These are phyloP conservation scores for Microbotryum lychnidis-dioicae DNA, from an alignment of 1,284 basidiomycete species.

Conservation along the genomic window DNA sequence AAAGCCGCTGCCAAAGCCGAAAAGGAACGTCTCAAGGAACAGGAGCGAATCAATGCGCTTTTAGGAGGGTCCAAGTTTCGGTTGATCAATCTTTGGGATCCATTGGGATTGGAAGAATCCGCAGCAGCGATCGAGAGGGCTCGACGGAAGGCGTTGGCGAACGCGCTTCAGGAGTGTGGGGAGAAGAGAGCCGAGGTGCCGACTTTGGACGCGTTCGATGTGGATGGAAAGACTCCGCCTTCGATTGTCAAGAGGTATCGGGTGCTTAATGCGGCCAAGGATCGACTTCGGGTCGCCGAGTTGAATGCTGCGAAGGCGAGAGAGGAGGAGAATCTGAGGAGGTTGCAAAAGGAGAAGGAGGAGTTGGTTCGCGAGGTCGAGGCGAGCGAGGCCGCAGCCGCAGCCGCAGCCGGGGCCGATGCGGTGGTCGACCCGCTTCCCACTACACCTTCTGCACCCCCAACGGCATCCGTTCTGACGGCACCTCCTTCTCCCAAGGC, in stretches of 20 bases:
- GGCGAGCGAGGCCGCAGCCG: neutral
- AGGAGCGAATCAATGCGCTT: conserved; percentile 19
- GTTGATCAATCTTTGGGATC: conserved; percentile 21
- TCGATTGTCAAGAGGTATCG: no score
- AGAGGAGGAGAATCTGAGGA: conserved; percentile 21
- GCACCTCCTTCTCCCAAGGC: neutral
- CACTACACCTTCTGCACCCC: neutral
- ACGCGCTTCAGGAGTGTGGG: conserved; percentile 11
- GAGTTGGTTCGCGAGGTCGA: conserved; percentile 6
- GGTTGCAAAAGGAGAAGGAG: conserved; percentile 19
- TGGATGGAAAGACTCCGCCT: conserved; percentile 3
- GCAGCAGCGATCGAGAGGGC: conserved; percentile 2
- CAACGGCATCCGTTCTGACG: conserved; percentile 1
- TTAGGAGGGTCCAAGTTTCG: conserved; percentile 12
- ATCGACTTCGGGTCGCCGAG: conserved; percentile 20
- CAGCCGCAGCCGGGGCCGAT: neutral
- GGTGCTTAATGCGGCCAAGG: conserved; percentile 4
- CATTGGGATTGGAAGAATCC: conserved; percentile 9
- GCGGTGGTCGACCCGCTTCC: neutral
- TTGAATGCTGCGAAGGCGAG: conserved; percentile 21
- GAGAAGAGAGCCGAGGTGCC: conserved; percentile 21
- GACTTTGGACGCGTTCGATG: conserved; percentile 18
- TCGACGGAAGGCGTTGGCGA: conserved; percentile 1
- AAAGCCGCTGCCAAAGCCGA: conserved; percentile 29
- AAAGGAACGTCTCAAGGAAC: conserved; percentile 28